These are phyloP conservation scores for Hymenoscyphus scutula DNA, from an alignment of 2,329 filamentous ascomycete genomes.

Conservation along the genomic window DNA sequence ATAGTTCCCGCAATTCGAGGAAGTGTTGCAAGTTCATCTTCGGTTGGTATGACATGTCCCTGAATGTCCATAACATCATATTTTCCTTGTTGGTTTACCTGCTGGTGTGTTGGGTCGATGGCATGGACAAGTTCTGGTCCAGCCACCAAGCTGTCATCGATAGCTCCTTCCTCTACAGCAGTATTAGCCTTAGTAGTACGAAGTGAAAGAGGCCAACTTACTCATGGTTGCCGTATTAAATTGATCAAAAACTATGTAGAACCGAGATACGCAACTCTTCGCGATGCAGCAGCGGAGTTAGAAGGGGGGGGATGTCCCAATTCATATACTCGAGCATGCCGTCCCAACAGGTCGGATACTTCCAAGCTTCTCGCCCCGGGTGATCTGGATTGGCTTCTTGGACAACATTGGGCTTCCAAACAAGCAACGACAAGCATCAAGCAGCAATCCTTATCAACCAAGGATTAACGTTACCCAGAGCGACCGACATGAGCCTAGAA, in stretches of 20 bases:
- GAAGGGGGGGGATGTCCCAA: background rate
- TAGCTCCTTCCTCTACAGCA: background rate
- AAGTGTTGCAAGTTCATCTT: slow-evolving; percentile 59
- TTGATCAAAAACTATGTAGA: background rate
- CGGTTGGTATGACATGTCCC: slow-evolving; percentile 41
- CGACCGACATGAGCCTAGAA: background rate
- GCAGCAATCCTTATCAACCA: background rate
- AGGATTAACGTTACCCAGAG: background rate
- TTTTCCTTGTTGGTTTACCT: background rate
- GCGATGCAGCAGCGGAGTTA: background rate
- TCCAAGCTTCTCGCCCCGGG: background rate
- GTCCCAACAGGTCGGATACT: background rate
- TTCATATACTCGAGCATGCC: background rate
- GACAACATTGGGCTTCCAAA: background rate
- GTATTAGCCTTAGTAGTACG: background rate
- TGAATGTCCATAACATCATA: slow-evolving; percentile 15
- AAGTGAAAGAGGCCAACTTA: background rate
- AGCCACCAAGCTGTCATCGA: background rate
- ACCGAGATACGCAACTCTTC: background rate
- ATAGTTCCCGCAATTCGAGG: slow-evolving; percentile 63
- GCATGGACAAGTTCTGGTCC: background rate
- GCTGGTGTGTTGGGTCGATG: background rate
- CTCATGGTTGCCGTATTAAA: background rate
- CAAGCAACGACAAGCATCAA: too few relatives aligned
- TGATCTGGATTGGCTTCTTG: background rate